Evolutionary conservation across 2,329 filamentous ascomycete species (phyloP).

Genomic region (Apiospora phragmitis): DNA sequence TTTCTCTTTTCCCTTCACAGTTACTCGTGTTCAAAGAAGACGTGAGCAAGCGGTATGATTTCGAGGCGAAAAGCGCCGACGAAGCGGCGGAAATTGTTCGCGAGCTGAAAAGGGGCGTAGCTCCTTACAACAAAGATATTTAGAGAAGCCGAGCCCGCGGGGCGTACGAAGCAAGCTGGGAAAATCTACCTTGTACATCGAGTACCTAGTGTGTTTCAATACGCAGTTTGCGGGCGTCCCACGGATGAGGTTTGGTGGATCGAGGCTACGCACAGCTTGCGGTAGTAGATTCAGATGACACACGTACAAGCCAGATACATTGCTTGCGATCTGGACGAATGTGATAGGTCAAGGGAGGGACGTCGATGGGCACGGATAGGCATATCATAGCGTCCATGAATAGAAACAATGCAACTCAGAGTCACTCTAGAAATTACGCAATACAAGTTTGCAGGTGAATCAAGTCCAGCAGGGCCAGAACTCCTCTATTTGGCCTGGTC

Average conservation of each 20-base stretch:
- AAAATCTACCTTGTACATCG: background rate
- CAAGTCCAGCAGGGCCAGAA: background rate
- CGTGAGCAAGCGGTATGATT: constrained; percentile 81
- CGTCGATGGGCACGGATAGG: background rate
- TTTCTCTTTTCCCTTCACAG: constrained; percentile 35
- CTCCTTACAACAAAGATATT: constrained; percentile 52
- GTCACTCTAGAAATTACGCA: background rate
- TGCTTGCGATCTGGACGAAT: background rate
- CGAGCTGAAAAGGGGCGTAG: constrained; percentile 76
- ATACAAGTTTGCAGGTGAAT: background rate
- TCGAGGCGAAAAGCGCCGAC: constrained; percentile 71
- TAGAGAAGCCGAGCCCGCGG: constrained; percentile 12
- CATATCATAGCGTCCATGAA: background rate
- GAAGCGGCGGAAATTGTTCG: constrained; percentile 78
- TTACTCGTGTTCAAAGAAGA: constrained; percentile 72
- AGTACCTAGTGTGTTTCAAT: constrained; percentile 1
- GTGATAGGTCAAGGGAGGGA: background rate
- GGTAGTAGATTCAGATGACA: background rate
- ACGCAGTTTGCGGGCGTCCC: background rate
- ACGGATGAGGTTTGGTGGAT: background rate
- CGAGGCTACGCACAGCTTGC: constrained; percentile 5
- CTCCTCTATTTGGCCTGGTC: background rate
- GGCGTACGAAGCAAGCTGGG: background rate
- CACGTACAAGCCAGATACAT: background rate
- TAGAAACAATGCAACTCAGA: background rate